Percentiles rank a stretch among this genome's conserved stretches.
Evolutionary conservation across 495 filamentous ascomycete genomes (phyloP).

Genomic region (Penicillium diatomitis): DNA sequence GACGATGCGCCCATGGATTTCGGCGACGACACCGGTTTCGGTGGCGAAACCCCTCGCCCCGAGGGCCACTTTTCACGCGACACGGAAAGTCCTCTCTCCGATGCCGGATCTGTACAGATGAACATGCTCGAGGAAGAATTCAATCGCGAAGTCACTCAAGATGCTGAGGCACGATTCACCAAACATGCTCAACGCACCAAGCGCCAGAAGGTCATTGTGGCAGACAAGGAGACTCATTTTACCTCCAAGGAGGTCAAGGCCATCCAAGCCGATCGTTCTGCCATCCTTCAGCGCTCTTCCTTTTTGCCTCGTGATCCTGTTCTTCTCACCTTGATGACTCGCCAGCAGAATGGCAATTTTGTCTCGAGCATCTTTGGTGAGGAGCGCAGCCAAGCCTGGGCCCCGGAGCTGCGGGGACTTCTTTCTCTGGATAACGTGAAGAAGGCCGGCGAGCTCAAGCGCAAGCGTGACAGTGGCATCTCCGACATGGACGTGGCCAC

Average conservation of each 20-base stretch:
- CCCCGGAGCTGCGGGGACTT: slow-evolving; percentile 80
- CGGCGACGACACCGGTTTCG: slow-evolving; percentile 34
- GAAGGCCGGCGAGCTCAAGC: slow-evolving; percentile 72
- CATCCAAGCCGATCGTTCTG: slow-evolving; percentile 68
- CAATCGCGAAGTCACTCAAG: slow-evolving; percentile 37
- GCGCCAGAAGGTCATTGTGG: slow-evolving; percentile 63
- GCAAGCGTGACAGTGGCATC: slow-evolving; percentile 86
- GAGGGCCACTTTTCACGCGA: slow-evolving; percentile 56
- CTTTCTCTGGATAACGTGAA: slow-evolving; percentile 74
- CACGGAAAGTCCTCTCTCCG: slow-evolving; percentile 35
- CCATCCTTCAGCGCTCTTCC: slow-evolving; percentile 66
- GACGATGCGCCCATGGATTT: slow-evolving; percentile 39
- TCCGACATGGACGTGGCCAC: slow-evolving; percentile 63
- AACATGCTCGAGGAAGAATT: slow-evolving; percentile 52
- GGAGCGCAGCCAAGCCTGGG: slow-evolving; percentile 68
- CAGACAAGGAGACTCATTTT: slow-evolving; percentile 57
- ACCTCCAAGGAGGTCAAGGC: slow-evolving; percentile 55
- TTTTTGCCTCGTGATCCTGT: slow-evolving; percentile 82
- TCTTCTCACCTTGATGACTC: slow-evolving; percentile 75
- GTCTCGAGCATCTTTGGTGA: slow-evolving; percentile 68
- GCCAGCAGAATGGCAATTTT: slow-evolving; percentile 83
- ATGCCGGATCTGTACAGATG: slow-evolving; percentile 25
- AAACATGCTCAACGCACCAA: slow-evolving; percentile 61
- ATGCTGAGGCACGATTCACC: slow-evolving; percentile 50
- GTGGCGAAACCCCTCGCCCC: slow-evolving; percentile 39